Evolutionary conservation across 1,139 yeast genomes (phyloP).

Genomic region (Chernovozyma aurita): DNA sequence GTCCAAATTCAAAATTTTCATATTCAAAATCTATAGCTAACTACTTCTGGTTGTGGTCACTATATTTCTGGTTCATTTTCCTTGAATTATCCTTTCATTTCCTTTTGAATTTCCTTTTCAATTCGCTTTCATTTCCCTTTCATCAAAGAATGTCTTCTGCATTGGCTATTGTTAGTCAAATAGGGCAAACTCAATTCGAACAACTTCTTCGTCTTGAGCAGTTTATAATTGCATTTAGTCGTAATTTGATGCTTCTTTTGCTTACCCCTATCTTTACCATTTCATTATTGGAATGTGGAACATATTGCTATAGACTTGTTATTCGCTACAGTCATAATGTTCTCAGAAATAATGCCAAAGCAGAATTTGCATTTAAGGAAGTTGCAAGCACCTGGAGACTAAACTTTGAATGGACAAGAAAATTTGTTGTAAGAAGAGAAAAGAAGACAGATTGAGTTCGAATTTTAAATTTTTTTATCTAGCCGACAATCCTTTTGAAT

Average conservation of each 20-base stretch:
- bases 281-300: conserved; percentile 5
- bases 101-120: too few species aligned
- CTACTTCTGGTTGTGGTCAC: too few species aligned
- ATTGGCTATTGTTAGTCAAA: background rate
- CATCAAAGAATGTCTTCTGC: too few species aligned
- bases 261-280: conserved; percentile 7
- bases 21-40: too few species aligned
- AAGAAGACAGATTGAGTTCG: background rate
- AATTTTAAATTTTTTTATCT: background rate
- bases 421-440: background rate
- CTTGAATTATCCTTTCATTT: too few species aligned
- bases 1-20: too few species aligned
- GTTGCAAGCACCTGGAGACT: conserved; percentile 2
- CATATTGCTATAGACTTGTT: conserved; percentile 6
- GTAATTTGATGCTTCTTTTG: conserved; percentile 6
- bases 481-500: background rate
- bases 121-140: too few species aligned
- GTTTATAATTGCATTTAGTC: conserved; percentile 5
- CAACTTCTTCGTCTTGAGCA: conserved; percentile 6
- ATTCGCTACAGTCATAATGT: background rate
- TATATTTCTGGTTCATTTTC: too few species aligned
- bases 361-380: conserved; percentile 2
- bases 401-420: conserved; percentile 2
- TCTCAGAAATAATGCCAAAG: background rate
- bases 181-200: conserved; percentile 4